Base-by-base conservation (phyloP, 345 rosid genomes). In the Populus simonii region DNA sequence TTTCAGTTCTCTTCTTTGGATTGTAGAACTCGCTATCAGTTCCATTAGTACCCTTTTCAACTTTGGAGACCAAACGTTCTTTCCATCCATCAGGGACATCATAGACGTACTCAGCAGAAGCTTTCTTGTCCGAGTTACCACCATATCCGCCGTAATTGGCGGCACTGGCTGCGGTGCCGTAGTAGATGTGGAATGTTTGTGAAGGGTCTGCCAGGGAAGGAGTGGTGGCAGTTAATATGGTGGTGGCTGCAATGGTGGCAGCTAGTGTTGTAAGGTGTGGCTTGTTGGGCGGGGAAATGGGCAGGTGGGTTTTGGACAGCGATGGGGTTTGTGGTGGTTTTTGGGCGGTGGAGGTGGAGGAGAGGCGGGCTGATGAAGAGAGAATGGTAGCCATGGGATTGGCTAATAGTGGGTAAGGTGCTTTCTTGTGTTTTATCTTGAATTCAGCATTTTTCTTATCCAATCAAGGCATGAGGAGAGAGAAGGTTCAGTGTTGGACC, bases 111-210 rank as follows among this genome's bases (percentile, higher is more conserved):
- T 94, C 98, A 2, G 98, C 98, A n/a, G 98, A 86, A 51, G 92
- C 75, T 79, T 92, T 90, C 84, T 90, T 89, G 91, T 88, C 94
- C 39, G 98, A 91, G 78, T 94, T 94, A 0, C 98, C 97, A 1
- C 96, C 98, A 75, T 89, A 94, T 0, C 98, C 95, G 0, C 97
- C 97, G 79, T 94, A 94, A 83, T 93, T 94, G 43, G 98, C 92
- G 38, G 97, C 97, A 81, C 97, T 94, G 78, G 97, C 97, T 33
- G 98, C 97, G 45, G 97, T 94, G 78, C 97, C 98, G 87, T 93
- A 93, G 91, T 93, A 94, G 70, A 93, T 0, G 66, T 74, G 68
- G 89, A 78, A 94, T 27, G 90, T 15, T 22, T 78, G 31, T 7
- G 82, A 47, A 17, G 80, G 75, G 47, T 87, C 86, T 8, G 92